Base-by-base conservation (phyloP, 2,329 filamentous ascomycete genomes). In the Penicillium sumatraense region DNA sequence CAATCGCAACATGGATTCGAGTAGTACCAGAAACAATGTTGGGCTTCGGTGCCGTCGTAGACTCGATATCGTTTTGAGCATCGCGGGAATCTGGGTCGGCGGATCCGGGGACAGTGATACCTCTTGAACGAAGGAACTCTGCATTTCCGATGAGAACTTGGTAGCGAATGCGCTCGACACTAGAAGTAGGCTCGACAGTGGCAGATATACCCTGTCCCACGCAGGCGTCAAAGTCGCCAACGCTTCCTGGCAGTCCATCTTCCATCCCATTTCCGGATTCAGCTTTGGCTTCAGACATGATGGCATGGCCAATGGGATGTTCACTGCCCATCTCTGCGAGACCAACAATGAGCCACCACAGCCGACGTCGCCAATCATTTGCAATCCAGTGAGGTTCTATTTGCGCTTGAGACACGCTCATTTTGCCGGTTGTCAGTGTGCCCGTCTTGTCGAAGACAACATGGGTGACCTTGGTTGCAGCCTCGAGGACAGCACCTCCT, bases 281-380 rank as follows among this genome's bases (percentile, higher is more conserved):
- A 2, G 84, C 79, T 64, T 90, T 93, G 3, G 93, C 92, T 24
- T 87, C 86, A 1, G 78, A 75, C 5, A 96, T 80, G 49, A 98
- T 90, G 13, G 95, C 93, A 67, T 87, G 91, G n/a, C 93, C 95
- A 53, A 98, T 90, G 1, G 95, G 95, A 70, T 99, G 95, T 75
- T 99, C 95, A 68, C 91, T 96, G 61, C 91, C 90, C 84, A 92
- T 92, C 77, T 99, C 95, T 0, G 93, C 89, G n/a, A 98, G 86
- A 41, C 93, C 95, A 53, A 99, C 86, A 57, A 97, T 83, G n/a
- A 90, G 86, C 95, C 95, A 99, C 93, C 93, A 99, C 3, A 96
- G 81, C 29, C 86, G 86, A 56, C 84, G 86, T 53, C 86, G 85
- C 80, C 84, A 85, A 27, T 89, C 84, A 53, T 81, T 87, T 21